A percentile compares a stretch with the other conserved stretches of the same genome.
Conservation (phyloP, 2,329 filamentous ascomycete species). For the Fusarium concolor region DNA sequence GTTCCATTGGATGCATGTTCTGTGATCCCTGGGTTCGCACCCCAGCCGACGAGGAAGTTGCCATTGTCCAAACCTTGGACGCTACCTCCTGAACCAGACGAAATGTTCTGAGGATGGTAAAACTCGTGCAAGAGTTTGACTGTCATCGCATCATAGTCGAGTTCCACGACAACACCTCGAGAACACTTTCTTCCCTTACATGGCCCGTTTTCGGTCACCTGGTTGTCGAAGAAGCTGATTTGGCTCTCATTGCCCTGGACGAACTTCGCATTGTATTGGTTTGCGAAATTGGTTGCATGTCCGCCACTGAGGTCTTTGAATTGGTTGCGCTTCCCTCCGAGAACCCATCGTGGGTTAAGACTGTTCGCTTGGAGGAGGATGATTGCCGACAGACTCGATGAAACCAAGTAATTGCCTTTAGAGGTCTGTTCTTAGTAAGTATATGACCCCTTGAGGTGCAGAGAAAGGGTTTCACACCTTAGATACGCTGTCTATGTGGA, state of each 20-base stretch:
- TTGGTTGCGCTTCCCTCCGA: constrained; percentile 51
- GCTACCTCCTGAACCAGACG: constrained; percentile 61
- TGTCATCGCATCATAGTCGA: constrained; percentile 59
- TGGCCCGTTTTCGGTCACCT: constrained; percentile 31
- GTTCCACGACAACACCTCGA: constrained; percentile 50
- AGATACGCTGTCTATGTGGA: constrained; percentile 46
- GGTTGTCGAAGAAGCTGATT: constrained; percentile 67
- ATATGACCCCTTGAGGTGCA: not conserved
- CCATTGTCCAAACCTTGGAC: constrained; percentile 66
- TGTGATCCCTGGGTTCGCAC: constrained; percentile 61
- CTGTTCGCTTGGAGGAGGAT: constrained; percentile 45
- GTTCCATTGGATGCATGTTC: constrained; percentile 51
- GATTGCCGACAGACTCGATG: constrained; percentile 47
- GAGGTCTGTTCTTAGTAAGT: constrained; percentile 33
- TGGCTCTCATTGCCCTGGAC: constrained; percentile 58
- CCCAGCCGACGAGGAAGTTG: constrained; percentile 69
- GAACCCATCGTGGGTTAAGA: constrained; percentile 49
- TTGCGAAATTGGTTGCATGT: constrained; percentile 50
- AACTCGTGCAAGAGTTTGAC: constrained; percentile 62
- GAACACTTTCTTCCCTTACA: constrained; percentile 34
- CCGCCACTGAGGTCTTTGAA: constrained; percentile 51
- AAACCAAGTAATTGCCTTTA: constrained; percentile 51
- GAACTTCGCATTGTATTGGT: constrained; percentile 64
- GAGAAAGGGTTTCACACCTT: constrained; percentile 27
- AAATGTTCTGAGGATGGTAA: constrained; percentile 61